Evolutionary conservation across 192 early-diverging fungal species (phyloP).

Genomic region (Kickxella alabastrina): DNA sequence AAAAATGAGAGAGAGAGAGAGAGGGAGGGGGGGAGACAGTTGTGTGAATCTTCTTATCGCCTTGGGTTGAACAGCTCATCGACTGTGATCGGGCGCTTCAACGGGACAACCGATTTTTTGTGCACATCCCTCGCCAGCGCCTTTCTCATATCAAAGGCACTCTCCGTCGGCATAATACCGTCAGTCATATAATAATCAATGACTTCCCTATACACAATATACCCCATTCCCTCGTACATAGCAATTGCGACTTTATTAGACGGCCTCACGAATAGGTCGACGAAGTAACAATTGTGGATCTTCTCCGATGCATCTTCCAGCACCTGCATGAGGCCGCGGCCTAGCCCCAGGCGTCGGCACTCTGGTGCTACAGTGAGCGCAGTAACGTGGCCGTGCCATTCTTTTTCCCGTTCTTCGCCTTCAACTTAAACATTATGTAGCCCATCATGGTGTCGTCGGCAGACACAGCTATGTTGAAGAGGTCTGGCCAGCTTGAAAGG

Average conservation of each 20-base stretch:
- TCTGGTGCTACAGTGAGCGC: slow-evolving; percentile 96
- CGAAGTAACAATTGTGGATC: slow-evolving; percentile 67
- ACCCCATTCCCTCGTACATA: slow-evolving; percentile 93
- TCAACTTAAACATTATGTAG: slow-evolving; percentile 93
- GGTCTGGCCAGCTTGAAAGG: slow-evolving; percentile 90
- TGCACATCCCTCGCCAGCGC: slow-evolving; percentile 79
- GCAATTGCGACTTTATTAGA: slow-evolving; percentile 86
- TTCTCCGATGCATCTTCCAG: slow-evolving; percentile 90
- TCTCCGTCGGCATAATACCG: slow-evolving; percentile 66
- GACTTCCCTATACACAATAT: slow-evolving; percentile 85
- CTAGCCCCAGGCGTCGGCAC: slow-evolving; percentile 87
- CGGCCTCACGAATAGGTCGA: slow-evolving; percentile 93
- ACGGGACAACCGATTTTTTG: slow-evolving; percentile 37
- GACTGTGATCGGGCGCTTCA: slow-evolving; percentile 25
- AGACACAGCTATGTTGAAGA: slow-evolving; percentile 80
- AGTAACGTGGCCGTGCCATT: slow-evolving; percentile 98
- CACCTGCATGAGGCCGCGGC: slow-evolving; percentile 80
- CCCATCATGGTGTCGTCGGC: slow-evolving; percentile 73
- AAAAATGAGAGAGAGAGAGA: too few relatives aligned
- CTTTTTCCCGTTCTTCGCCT: slow-evolving; percentile 79
- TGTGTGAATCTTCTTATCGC: too few relatives aligned
- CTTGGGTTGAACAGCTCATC: slow-evolving; percentile 24
- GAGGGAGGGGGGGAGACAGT: too few relatives aligned
- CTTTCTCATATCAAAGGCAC: slow-evolving; percentile 96
- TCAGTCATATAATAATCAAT: slow-evolving; percentile 77